Evolutionary conservation across 1,139 yeast genomes (phyloP), one percentile per base, ranked within the genome.

Genomic region (Yamadazyma conglobata): DNA sequence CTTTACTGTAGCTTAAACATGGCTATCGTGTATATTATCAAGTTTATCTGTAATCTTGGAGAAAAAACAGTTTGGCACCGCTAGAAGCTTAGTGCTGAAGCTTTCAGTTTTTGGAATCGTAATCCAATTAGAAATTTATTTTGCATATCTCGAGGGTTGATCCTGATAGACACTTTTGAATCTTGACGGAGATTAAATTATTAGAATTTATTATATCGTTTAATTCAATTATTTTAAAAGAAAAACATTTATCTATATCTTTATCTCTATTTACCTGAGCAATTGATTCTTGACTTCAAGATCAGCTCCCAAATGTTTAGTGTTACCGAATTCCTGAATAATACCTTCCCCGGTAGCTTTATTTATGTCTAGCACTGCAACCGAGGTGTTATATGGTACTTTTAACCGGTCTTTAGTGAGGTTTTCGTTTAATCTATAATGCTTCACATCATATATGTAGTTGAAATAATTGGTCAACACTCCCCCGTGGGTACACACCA

Each of bases 401-500:
- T 69, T 70, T 38, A 81, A 60, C 32, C 68, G 70, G 1, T 60
- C 65, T 6, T 49, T 56, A 1, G 56, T 48, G 33, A 73, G 57
- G 2, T 56, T 60, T 0, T 54, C 47, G 6, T 51, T 54, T 32
- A 78, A 54, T n/a, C 41, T 39, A 42, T 60, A 76, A 5, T 56
- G 52, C 28, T 52, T 46, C 16, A 61, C 65, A 3, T 47, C 44
- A 35, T 71, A 60, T 22, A 74, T 52, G 38, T 71, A 64, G 32
- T 74, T 70, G 30, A 73, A 49, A 27, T 81, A 69, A 27, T 77
- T 71, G 31, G 86, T 71, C 19, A 88, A 78, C 2, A 86, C 86
- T 5, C 96, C 95, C 12, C 96, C 96, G 50, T 88, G 96, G 9
- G 91, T 78, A 34, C 91, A 79, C 15, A 87, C 40, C 16, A 79